Evolutionary conservation across 1,284 basidiomycete species (phyloP), one percentile per base, ranked within the genome.

Genomic region (Sphagnurus paluster): DNA sequence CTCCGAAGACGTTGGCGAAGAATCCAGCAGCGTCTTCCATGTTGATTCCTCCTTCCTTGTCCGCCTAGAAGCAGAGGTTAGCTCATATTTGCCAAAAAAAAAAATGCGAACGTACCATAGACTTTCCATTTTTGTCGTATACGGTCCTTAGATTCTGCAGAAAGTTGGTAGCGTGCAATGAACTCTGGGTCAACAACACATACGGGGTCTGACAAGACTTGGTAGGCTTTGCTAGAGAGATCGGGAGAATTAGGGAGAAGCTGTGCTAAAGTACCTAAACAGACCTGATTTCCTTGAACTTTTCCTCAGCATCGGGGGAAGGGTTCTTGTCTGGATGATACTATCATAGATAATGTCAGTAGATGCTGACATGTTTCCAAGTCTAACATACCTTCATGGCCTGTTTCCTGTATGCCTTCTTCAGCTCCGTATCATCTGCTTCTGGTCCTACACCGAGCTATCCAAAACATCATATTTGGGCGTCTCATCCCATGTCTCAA

Each of bases 111-210:
- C 75, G 46, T 54, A 86, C 88, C 85, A 87, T 90, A 51, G 82
- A 80, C 67, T 91, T 91, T 37, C 94, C 94, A 72, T 98, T 88
- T 74, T 93, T 95, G 69, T 99, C 94, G 62, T 99, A 99, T 39
- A 94, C 90, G 0, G 84, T 83, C 40, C 96, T 82, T 42, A 90
- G 68, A 72, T 99, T 90, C 82, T 90, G 65, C 49, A 61, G 17
- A 6, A 11, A 8, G 29, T 25, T 6, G 5, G 10, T 8, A 37
- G 5, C 28, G 30, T 48, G 19, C 37, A 7, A 38, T 7, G 21
- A 35, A 4, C 17, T n/a, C 16, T 24, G 34, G 26, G 44, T 28
- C 49, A 36, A 55, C 20, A 20, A 50, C 33, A 69, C 84, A 59
- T 64, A 89, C 90, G 52, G 90, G 67, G 69, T 94, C 87, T 28